Evolutionary conservation across 805 yeast species (phyloP), one percentile per base, ranked within the genome.

Genomic region (Wickerhamiella spandovensis): DNA sequence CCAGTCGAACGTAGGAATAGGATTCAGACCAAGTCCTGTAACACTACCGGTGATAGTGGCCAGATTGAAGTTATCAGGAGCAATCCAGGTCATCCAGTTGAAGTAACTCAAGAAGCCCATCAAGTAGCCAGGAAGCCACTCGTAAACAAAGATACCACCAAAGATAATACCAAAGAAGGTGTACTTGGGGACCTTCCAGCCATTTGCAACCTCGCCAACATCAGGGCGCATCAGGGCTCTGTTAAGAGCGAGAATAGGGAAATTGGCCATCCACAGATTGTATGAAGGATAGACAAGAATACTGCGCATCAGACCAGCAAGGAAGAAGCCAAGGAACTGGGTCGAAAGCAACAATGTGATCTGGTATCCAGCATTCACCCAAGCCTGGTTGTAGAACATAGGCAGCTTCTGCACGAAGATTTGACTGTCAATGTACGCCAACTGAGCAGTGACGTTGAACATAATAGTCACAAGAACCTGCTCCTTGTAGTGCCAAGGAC

Each of bases 61-160:
- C 49, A 78, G 61, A 55, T 71, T 70, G 52, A 71, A 65, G 59
- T 75, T 76, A 39, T 70, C 53, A n/a, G 81, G 82, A 5, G 64
- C 62, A 45, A 77, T 77, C 84, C 83, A 78, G 1, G 76, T 71
- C 58, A 75, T 68, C 84, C 83, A 79, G 56, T 72, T 76, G 63
- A 83, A 82, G 57, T 73, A 72, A 0, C 79, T 71, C 49, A 82
- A 70, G 2, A 78, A 85, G 17, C 69, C 66, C 66, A 81, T 81
- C 24, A 83, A 67, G 60, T 70, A 81, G 49, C 80, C 82, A 2
- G 88, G 87, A 56, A 82, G 65, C 78, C 82, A 81, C 58, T 77
- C 77, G 74, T 81, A 81, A 2, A 72, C 55, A 56, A 79, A 79
- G 18, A 57, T 48, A 46, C 75, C 68, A 2, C 69, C 69, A 49